Base-by-base conservation (phyloP, 352 stramenopile species). In the Phytophthora foliorum region DNA sequence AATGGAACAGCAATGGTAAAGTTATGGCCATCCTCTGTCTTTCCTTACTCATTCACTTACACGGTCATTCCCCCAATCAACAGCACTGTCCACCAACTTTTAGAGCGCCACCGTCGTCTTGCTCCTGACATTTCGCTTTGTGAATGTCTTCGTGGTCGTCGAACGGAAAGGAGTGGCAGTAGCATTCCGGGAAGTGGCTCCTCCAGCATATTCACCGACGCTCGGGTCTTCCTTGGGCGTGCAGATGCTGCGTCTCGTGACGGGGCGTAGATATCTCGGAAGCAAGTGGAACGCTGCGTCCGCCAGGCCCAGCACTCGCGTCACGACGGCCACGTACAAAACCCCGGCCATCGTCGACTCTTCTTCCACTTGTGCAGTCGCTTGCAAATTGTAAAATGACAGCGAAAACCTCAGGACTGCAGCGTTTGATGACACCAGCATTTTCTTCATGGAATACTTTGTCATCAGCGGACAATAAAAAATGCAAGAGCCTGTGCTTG, bases 251-350 rank as follows among this genome's bases (percentile, higher is more conserved):
- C 32, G 48, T 64, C 60, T 66, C 19, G 41, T 56, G 5, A 39
- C 24, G 0, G 52, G 49, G 13, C 53, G 61, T 16, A 67, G 41
- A 21, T 50, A 74, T 16, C 32, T 70, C 19, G 61, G 60, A 0
- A 71, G 32, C 39, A 51, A 59, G 9, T 54, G 27, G 1, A 63
- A 25, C 29, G 54, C 51, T 19, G 36, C 29, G 51, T 69, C 66
- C 22, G 46, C 56, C 39, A 45, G 27, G 19, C 58, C 49, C 13
- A 68, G n/a, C 21, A 75, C 45, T 27, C 67, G 57, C 1, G 62
- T 63, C 27, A 72, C 62, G 38, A 75, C 55, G 21, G 67, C 67
- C 25, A 72, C 31, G 52, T 72, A 75, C 27, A 72, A 8, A 50
- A 72, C 44, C 1, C 61, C 62, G 6, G 67, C 42, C 67, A 75